Evolutionary conservation across 139 green algal species (phyloP), one percentile per base, ranked within the genome.

Genomic region (Astrephomene gubernaculifera): DNA sequence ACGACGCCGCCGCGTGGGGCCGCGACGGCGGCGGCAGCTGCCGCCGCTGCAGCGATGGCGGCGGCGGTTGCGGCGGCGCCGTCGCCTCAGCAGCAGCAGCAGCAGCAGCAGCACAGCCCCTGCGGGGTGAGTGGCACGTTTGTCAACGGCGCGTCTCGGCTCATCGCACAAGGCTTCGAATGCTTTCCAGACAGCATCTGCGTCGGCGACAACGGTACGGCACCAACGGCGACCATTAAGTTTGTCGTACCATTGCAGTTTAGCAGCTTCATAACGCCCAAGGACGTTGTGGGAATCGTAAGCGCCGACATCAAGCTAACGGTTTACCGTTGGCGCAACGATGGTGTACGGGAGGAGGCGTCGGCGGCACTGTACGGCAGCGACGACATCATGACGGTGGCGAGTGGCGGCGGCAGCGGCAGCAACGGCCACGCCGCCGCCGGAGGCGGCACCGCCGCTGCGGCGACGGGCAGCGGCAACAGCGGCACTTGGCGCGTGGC

Each of bases 101-200:
- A n/a, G n/a, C n/a, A n/a, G n/a, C n/a, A 27, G 45, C 31, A 65
- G 21, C 65, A 49, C 33, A 31, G n/a, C 2, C 31, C 71, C 7
- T 4, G n/a, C n/a, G 71, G 45, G 25, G 45, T 80, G 17, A 65
- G n/a, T 17, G 71, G 71, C 43, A 29, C 38, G 31, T 80, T 80
- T 38, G 44, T 9, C 71, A 80, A 80, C 44, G 71, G 71, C 10
- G 45, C 71, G 2, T 49, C 45, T 0, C 70, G 70, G 25, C 70
- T 78, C 10, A 45, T 80, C 31, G 45, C 71, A 1, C 71, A 80
- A 2, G 71, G 71, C 3, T 80, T 80, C n/a, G 71, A 80, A 14
- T 80, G 71, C 45, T 45, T 52, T 31, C 71, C 71, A 0, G 19
- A 31, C 44, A 54, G 17, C 17, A 22, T 80, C 2, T 67, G 45